Evolutionary conservation across 2,329 filamentous ascomycete species (phyloP), one percentile per base, ranked within the genome.

Genomic region (Rutstroemia sp.): DNA sequence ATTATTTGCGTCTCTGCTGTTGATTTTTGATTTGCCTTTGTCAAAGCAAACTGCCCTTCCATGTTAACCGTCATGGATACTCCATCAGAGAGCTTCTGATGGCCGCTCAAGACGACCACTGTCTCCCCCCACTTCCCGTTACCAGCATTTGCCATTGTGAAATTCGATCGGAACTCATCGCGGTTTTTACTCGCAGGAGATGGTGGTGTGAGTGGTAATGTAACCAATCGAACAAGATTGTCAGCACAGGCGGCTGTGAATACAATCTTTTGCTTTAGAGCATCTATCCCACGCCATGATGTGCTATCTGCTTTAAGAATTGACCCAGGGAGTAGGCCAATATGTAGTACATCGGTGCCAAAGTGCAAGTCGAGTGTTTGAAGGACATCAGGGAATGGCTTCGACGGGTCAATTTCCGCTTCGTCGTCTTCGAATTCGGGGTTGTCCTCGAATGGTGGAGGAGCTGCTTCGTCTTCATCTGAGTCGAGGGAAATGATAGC

Each of bases 111-210:
- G 10, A 77, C 66, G 1, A 78, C 73, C 23, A 86, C 69, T 0
- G 76, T 77, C 69, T 86, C 83, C 6, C 82, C 82, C 81, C 83
- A 86, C n/a, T 75, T 76, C 41, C 82, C 82, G 34, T 77, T 80
- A 17, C 83, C 83, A 38, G 78, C 78, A 59, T 75, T 77, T 19
- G 76, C 78, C 7, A 77, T 76, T 51, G 82, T 66, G 9, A 83
- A 73, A 57, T 73, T 75, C 17, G 71, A 69, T 53, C 73, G 75
- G 23, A 85, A 71, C 58, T 83, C 79, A 3, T 75, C 51, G 10
- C 81, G 73, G 2, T 74, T 72, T 65, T 84, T 86, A 68, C 79
- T 83, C 63, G 77, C 73, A 10, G 79, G 76, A 2, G 82, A 85
- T 0, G 82, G 82, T 0, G 83, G 83, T 1, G 79, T 82, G 30